Evolutionary conservation across 2,329 filamentous ascomycete genomes (phyloP), one percentile per base, ranked within the genome.

Genomic region (Aspergillus glaucus): DNA sequence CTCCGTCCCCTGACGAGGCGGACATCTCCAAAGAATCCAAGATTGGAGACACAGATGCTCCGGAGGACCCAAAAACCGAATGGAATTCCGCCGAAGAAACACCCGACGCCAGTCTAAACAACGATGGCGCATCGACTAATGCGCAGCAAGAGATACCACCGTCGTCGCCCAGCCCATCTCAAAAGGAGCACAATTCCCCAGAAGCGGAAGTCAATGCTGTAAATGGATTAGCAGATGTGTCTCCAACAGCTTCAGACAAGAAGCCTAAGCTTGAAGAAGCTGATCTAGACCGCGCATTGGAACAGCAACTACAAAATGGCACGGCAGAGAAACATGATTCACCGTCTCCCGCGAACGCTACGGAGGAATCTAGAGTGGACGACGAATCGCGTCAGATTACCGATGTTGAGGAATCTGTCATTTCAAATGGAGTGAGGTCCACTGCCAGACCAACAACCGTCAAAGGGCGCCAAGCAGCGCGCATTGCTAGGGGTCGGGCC

Each of bases 401-500:
- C 2, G 59, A 63, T 39, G 46, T 55, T 32, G 56, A 59, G 26
- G 55, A 49, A 26, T 55, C 55, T 17, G 51, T 49, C 6, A 46
- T 57, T 6, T 54, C 56, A 43, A 53, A 57, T 48, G 54, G 50
- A 21, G 49, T 45, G n/a, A 56, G 52, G 42, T 53, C 49, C 6
- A 47, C 53, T 36, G 12, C 37, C 15, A 40, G 19, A 5, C 19
- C 47, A 21, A 49, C 47, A 21, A 49, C 51, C 24, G 57, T 54
- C 30, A 63, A 66, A 47, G 67, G 64, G 34, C 63, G 67, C 32
- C 64, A 64, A 24, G 58, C 66, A 40, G 63, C 62, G 21, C 59
- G 65, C 36, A 61, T 57, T 21, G 59, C 59, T 36, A 30, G 15
- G 17, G 34, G 39, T 6, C 19, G 28, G 37, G 45, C 9, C 8